Evolutionary conservation across 129 eudicot species (phyloP).

Genomic region (Apium graveolens): DNA sequence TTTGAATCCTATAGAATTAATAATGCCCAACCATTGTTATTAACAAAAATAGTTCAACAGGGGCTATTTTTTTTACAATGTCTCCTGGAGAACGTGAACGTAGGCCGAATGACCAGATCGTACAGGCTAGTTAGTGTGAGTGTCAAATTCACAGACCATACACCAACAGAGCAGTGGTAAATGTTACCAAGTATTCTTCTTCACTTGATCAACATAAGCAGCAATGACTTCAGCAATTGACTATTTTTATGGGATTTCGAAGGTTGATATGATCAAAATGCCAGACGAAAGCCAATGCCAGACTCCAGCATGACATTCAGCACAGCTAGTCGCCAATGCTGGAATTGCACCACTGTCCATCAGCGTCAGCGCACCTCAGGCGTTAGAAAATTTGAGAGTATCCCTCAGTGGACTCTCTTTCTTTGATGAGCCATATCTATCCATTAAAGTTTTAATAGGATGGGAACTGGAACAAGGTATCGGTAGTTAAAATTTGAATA

Average conservation of each 20-base stretch:
- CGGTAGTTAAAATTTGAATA: background rate
- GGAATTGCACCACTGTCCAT: conserved; percentile 72
- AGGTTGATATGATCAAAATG: conserved; percentile 13
- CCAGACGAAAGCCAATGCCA: conserved; percentile 30
- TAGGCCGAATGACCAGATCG: background rate
- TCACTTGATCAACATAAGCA: background rate
- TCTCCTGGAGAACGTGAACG: background rate
- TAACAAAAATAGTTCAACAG: too few species aligned
- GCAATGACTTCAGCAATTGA: background rate
- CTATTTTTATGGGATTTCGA: background rate
- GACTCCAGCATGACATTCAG: conserved; percentile 51
- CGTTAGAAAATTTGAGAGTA: conserved; percentile 75
- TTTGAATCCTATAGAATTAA: background rate
- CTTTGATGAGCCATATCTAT: conserved; percentile 17
- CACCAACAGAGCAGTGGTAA: background rate
- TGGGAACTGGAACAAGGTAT: too few species aligned
- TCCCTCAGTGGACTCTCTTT: conserved; percentile 55
- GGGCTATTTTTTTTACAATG: background rate
- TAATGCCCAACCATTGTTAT: background rate
- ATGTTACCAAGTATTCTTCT: background rate
- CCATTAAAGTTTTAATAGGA: too few species aligned
- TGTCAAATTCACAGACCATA: background rate
- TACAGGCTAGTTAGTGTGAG: background rate
- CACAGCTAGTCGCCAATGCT: conserved; percentile 34
- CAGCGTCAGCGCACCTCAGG: conserved; percentile 87